Base-by-base conservation (phyloP, 805 yeast genomes). In the Brettanomyces anomalus region DNA sequence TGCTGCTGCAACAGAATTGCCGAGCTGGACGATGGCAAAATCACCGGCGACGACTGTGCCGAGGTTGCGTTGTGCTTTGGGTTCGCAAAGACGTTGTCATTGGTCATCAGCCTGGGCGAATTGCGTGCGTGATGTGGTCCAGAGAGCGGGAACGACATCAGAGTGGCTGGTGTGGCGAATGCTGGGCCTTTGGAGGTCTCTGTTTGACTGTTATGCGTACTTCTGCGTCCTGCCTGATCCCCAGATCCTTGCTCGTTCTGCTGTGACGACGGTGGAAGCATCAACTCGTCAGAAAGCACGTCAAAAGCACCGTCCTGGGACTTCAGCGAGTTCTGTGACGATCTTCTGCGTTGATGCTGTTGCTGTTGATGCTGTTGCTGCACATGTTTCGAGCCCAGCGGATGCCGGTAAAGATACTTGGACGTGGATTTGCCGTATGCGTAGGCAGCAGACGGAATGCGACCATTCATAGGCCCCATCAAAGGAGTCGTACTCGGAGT, bases 401-500 rank as follows among this genome's bases (percentile, higher is more conserved):
- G 32, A 33, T 45, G 48, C 15, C 40, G 37, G 21, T 37, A 28
- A 31, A 21, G 11, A 15, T 19, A 37, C 40, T 37, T 18, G 16
- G 17, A 15, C 31, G 17, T 37, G n/a, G 40, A 37, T 24, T 24
- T 24, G 6, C 28, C 28, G 17, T n/a, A 32, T 6, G 15, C 33
- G 18, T 54, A 2, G 66, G 47, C 14, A 1, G 43, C 30, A 3
- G 43, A 24, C 13, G 39, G 41, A 16, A 38, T 39, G 4, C 44
- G 38, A 39, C 44, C 40, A 5, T 41, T 40, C 3, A 26, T 35
- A n/a, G 71, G 67, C 1, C 63, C 62, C 40, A 67, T 61, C 4
- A 59, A 53, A 13, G 71, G 71, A 0, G 71, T 66, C 42, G 62
- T 53, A 1, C 61, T 63, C 1, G 71, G 70, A 2, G 71, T 66